Base-by-base conservation (phyloP, 2,329 filamentous ascomycete species). In the Aspergillus sp. region DNA sequence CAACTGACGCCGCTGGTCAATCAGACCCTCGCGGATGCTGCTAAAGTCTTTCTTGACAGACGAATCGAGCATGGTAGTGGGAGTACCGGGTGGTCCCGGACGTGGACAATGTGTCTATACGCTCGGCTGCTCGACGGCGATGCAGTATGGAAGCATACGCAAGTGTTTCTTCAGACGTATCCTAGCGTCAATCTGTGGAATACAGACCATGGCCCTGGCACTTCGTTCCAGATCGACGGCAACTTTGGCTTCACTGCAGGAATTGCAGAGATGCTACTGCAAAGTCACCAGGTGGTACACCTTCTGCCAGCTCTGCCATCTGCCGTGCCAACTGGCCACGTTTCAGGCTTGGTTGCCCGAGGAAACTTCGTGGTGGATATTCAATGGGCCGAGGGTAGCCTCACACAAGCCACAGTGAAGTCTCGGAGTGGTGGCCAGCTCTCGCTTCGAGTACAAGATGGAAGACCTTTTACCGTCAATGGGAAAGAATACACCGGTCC, bases 81-180 rank as follows among this genome's bases (percentile, higher is more conserved):
- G 0, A 70, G 75, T 33, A 80, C 76, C 0, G 77, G 78, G 0
- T 80, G 77, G 78, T 75, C 73, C 0, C 67, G 74, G 11, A 73
- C 75, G 3, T 81, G 77, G 77, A 61, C 74, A 0, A 66, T 79
- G 3, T 75, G 71, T 32, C 65, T 78, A 17, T 75, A 75, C 45
- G 76, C 77, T 2, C 71, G 78, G 0, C 63, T 80, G 0, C 65
- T 70, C 22, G 67, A 75, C 49, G 58, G 57, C 2, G 65, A 68
- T 41, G 62, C 67, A 20, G 67, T 66, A 41, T 58, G 68, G 47
- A 61, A 64, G 40, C 68, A 75, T 3, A 76, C 75, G 54, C 59
- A 65, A 20, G 68, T 71, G 26, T 51, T 44, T n/a, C 16, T 53
- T 38, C 35, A 52, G 14, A 49, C 13, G 4, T 54, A 51, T 22